phyloP scores from a whole-genome alignment of 2,329 filamentous ascomycete genomes.

The Paraphoma sp. region DNA sequence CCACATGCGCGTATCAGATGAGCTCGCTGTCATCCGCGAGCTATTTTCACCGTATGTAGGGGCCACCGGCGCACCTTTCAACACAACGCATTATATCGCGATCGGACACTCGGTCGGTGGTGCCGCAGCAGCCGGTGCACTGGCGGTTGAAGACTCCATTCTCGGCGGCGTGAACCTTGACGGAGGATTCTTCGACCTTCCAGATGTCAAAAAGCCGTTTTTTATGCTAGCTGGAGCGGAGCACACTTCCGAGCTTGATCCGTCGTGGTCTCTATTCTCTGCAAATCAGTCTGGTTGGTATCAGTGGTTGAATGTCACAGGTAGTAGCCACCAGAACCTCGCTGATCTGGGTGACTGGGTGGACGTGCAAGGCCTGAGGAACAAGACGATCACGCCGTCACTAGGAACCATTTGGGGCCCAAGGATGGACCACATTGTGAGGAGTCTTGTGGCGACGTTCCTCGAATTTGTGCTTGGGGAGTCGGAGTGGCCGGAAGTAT shows the following conservation, averaged over 20 bases:
- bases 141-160: slow-evolving; percentile 11
- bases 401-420: slow-evolving; percentile 21
- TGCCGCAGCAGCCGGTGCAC: slow-evolving; percentile 16
- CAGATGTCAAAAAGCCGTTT: slow-evolving; percentile 24
- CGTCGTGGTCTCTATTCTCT: slow-evolving; percentile 25
- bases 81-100: slow-evolving; percentile 17
- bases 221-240: slow-evolving; percentile 23
- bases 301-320: slow-evolving; percentile 24
- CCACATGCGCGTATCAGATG: slow-evolving; percentile 22
- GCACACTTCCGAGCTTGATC: slow-evolving; percentile 20
- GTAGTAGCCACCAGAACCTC: slow-evolving; percentile 26
- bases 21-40: background rate
- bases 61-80: slow-evolving; percentile 11
- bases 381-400: slow-evolving; percentile 13
- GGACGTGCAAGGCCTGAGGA: slow-evolving; percentile 24
- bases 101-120: slow-evolving; percentile 31
- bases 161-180: slow-evolving; percentile 27
- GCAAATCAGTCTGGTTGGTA: slow-evolving; percentile 29
- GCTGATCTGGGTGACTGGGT: slow-evolving; percentile 31
- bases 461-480: slow-evolving; percentile 19
- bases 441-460: slow-evolving; percentile 15
- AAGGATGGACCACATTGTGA: slow-evolving; percentile 26
- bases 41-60: slow-evolving; percentile 13
- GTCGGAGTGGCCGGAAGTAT: slow-evolving; percentile 5
- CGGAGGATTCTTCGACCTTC: slow-evolving; percentile 20